These are phyloP conservation scores for Aspergillus pseudoglaucus DNA, from an alignment of 2,329 filamentous ascomycete genomes.

Conservation along the genomic window DNA sequence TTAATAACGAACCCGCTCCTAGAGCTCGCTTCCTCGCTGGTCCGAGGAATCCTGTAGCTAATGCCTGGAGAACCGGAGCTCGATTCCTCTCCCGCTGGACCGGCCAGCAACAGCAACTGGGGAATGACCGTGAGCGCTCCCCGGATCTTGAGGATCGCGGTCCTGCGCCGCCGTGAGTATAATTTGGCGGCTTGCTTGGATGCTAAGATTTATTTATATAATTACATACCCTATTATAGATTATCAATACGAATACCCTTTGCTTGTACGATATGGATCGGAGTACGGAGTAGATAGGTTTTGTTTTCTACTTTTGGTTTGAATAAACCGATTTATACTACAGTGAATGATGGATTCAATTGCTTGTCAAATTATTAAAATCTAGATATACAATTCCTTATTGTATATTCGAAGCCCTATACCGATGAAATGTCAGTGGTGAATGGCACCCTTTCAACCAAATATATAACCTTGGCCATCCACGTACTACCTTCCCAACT, in stretches of 20 bases:
- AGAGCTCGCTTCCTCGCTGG: conserved; percentile 17
- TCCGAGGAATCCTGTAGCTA: conserved; percentile 19
- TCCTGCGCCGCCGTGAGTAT: not conserved
- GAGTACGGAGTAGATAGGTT: too few relatives aligned
- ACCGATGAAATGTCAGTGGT: too few relatives aligned
- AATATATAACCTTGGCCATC: too few relatives aligned
- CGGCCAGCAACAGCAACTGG: conserved; percentile 1
- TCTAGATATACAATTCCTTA: too few relatives aligned
- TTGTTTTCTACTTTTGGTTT: too few relatives aligned
- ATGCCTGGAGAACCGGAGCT: conserved; percentile 20
- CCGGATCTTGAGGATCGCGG: not conserved
- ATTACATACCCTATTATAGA: not conserved
- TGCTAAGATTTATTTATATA: not conserved
- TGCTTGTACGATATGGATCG: not conserved
- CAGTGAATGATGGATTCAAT: too few relatives aligned
- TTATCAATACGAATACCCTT: not conserved
- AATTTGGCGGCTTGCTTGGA: not conserved
- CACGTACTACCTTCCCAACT: too few relatives aligned
- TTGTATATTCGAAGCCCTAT: too few relatives aligned
- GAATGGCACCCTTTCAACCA: too few relatives aligned
- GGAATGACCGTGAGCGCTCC: not conserved
- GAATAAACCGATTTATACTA: too few relatives aligned
- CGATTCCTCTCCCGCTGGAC: conserved; percentile 20
- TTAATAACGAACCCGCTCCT: not conserved
- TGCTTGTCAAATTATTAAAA: too few relatives aligned